Base-by-base conservation (phyloP, 2,329 filamentous ascomycete genomes). In the Beauveria caledonica region DNA sequence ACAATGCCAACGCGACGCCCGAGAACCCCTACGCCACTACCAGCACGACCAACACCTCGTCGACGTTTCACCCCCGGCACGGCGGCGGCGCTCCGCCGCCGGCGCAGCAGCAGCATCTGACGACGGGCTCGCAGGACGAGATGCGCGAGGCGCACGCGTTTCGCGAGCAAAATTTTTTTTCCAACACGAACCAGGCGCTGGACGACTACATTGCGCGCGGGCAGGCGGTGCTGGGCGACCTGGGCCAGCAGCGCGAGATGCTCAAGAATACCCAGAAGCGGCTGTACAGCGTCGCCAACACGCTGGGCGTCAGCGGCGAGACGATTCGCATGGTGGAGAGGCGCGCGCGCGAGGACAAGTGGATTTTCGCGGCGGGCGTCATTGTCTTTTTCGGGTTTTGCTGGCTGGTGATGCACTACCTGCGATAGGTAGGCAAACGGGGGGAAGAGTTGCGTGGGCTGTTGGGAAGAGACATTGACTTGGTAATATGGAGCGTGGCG, bases 251-350 rank as follows among this genome's bases (percentile, higher is more conserved):
- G 78, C 84, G 90, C 59, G 93, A 97, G 72, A 92, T 97, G 78
- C 80, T 99, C 64, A 99, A 99, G 78, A 90, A 88, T 56, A 97
- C 94, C 23, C 94, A 99, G 75, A 88, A 88, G 72, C 86, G 86
- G 71, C 79, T 99, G 54, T 97, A 97, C 71, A 93, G 85, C 67
- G 92, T 97, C 21, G 94, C 90, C 7, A 97, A 96, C 71, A 97
- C 94, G 23, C 76, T 99, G 52, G 94, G 94, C 0, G 84, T 99
- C 62, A 95, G 89, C 69, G 92, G 93, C 21, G 93, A 97, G 72
- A 99, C 94, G 2, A 99, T 99, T 65, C 86, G 94, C 51, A 97
- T 94, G 91, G 88, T 99, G 46, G 93, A 97, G 76, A 78, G 94
- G 66, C 81, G 94, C 64, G 92, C 94, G 55, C 89, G 86, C 73